Evolutionary conservation across 1,139 yeast species (phyloP), one percentile per base, ranked within the genome.

Genomic region (Sugiyamaella sp.): DNA sequence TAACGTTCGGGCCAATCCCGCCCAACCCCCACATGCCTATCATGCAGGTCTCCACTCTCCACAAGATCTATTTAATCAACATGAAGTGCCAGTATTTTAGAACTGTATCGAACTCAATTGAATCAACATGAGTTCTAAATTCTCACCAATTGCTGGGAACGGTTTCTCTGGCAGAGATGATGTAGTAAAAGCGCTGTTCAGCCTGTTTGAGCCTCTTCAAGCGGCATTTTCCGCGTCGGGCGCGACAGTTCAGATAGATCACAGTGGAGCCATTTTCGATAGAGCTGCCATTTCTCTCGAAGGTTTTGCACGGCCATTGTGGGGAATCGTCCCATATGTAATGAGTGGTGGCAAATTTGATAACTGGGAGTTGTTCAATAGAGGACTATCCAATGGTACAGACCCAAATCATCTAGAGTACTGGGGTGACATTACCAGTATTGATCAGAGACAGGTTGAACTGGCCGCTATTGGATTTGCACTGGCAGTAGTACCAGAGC

Each of bases 401-500:
- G 59, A 69, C 48, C 70, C 71, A 9, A 43, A 60, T 10, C 64
- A 64, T 40, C 57, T 52, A 4, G 71, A 67, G 41, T 69, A 62
- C 54, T 69, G 71, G 71, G 72, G 72, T 2, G 54, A 57, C 14
- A 48, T 60, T 17, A 53, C 33, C 1, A 61, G 56, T 35, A 53
- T 49, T 37, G 64, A 63, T 32, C 72, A 69, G 57, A 54, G 59
- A 27, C 62, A 65, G 49, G 72, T 69, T 4, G 72, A 69, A 48
- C 50, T 66, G 48, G 72, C 72, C 3, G 71, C 70, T 0, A 46
- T 68, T 46, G 70, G 69, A 1, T 65, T 58, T 54, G 68, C 69
- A 3, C 50, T 69, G 45, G 59, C 61, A 9, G 53, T 61, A 44
- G 60, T 60, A 14, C 66, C 66, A 0, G 62, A 66, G 43, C 54